Base-by-base conservation (phyloP, 495 filamentous ascomycete species). In the Letharia columbiana region DNA sequence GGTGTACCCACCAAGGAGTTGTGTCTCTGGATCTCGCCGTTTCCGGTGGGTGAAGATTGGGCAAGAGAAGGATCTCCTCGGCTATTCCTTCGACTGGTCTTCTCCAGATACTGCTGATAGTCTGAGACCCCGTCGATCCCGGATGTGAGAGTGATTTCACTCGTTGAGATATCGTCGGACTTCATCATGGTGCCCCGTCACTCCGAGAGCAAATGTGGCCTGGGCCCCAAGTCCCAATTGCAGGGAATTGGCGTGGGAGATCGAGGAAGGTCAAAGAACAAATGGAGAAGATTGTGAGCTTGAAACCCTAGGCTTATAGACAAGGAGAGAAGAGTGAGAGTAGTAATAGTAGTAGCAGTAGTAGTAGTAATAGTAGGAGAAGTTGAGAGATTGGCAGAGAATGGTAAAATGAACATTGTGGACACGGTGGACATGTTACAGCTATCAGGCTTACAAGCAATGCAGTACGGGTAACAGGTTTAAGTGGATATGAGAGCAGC, bases 31-130 rank as follows among this genome's bases (percentile, higher is more conserved):
- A 57, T 49, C n/a, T 64, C 41, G 2, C 44, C 17, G 45, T 54
- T 42, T 42, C 8, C 62, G 5, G 62, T 64, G 7, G 56, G 49
- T 8, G 31, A 60, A 41, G 62, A 64, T 15, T 49, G 58, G 17
- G 31, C 28, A 33, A 41, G 58, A 47, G 58, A 62, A 40, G 57
- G 42, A 49, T 62, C 64, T 11, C 33, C 64, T 42, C 33, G 64
- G 47, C 66, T 68, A 52, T 50, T 18, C 10, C 40, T 60, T 35
- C 44, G 54, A 61, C 66, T 68, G 15, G 61, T 54, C 44, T 68
- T 68, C 61, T 68, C 61, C 28, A 68, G 54, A 60, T 68, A 68
- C 23, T 50, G 45, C 60, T 61, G 66, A 35, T 68, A 68, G 37
- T 68, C 66, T 7, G 66, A 64, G 18, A 61, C 10, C 11, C 54